A percentile compares a stretch with the other conserved stretches of the same genome.
Evolutionary conservation across 176 grass and related monocot species (phyloP).

Genomic region (Oryza officinalis): DNA sequence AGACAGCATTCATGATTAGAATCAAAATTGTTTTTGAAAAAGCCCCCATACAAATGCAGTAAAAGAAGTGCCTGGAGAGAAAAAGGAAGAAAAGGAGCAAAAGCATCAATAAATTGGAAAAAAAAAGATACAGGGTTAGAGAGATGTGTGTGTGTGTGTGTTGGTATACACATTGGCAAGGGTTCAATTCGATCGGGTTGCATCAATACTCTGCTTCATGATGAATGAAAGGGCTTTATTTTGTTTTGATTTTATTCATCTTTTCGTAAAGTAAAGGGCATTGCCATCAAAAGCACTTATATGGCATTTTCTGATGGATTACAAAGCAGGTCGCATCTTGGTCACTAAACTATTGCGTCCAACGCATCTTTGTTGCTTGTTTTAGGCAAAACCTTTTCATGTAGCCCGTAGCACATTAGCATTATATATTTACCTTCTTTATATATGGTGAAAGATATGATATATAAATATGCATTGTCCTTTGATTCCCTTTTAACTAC

Average conservation of each 20-base stretch:
- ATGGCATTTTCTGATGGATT: slow-evolving; percentile 45
- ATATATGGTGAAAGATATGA: not conserved
- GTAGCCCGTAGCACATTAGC: not conserved
- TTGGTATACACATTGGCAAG: slow-evolving; percentile 2
- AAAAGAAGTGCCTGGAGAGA: slow-evolving; percentile 62
- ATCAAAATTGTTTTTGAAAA: slow-evolving; percentile 35
- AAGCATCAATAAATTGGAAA: slow-evolving; percentile 36
- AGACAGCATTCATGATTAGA: slow-evolving; percentile 57
- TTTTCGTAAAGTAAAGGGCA: slow-evolving; percentile 48
- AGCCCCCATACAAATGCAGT: slow-evolving; percentile 39
- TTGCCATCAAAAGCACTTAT: slow-evolving; percentile 49
- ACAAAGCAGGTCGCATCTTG: slow-evolving; percentile 15
- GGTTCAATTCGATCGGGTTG: not conserved
- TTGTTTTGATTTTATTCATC: slow-evolving; percentile 39
- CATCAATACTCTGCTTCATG: slow-evolving; percentile 27
- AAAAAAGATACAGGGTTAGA: not conserved
- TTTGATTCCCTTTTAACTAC: not conserved
- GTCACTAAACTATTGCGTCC: not conserved
- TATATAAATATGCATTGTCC: not conserved
- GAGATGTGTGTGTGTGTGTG: not conserved
- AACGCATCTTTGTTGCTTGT: slow-evolving; percentile 25
- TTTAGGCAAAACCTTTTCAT: slow-evolving; percentile 22
- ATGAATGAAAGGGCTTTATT: slow-evolving; percentile 37
- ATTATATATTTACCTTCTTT: not conserved
- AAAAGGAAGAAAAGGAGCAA: slow-evolving; percentile 32